Base-by-base conservation (phyloP, 2,329 filamentous ascomycete species). In the Alternaria burnsii region DNA sequence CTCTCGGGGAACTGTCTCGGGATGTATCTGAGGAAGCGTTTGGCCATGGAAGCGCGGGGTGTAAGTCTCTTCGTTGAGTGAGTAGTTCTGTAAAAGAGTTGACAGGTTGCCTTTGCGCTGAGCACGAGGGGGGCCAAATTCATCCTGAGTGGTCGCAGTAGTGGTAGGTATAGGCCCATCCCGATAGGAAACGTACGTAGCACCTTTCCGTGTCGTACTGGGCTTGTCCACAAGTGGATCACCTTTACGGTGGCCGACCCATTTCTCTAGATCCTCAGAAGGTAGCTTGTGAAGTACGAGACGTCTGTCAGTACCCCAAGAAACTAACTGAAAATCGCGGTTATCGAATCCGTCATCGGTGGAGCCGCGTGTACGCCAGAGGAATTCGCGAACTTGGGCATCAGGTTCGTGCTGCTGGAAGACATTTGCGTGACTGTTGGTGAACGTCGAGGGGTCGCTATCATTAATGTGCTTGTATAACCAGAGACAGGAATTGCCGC, bases 301-400 rank as follows among this genome's bases (percentile, higher is more conserved):
- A 71, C 93, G 87, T 67, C 91, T 91, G 76, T 97, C 94, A 50
- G 91, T 89, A 26, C 93, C 93, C 94, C 94, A 97, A 0, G 94
- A 94, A 0, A 97, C 92, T 18, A 97, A 84, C 76, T 97, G 94
- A 65, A 97, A 97, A 53, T 97, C 94, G 69, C 94, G 88, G 63
- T 93, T 84, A 71, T 97, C 94, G 46, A 90, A 80, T n/a, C 86
- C 85, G 55, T 92, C 87, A 18, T 86, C 85, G 20, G 83, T 82
- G 38, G 68, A 71, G 9, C 94, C 94, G 56, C 94, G 88, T 48
- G 88, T 87, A 75, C 94, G 87, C 94, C 94, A 97, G 11, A 97
- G 81, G 62, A 97, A 97, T 71, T 97, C 94, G 73, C 95, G 97
- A 30, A 92, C 93, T 73, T 94, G 84, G 11, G 69, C 59, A 42